Base-by-base conservation (phyloP, 2,329 filamentous ascomycete species). In the Phaeosphaeriaceae sp. region DNA sequence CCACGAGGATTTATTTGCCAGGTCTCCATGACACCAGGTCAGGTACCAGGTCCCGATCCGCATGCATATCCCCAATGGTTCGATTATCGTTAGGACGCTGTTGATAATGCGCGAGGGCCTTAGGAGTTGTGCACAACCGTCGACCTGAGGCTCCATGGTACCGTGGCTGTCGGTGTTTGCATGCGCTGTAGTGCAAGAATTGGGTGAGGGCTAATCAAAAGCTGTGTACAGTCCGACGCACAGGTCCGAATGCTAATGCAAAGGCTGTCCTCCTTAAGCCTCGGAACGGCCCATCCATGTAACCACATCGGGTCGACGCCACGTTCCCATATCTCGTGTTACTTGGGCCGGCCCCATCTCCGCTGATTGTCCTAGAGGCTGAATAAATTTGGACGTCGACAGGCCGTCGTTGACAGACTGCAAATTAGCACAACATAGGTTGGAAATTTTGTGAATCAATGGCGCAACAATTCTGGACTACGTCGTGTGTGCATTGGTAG, bases 31-130 rank as follows among this genome's bases (percentile, higher is more conserved):
- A 22, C 22, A 41, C 33, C 44, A 54, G 24, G 45, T 41, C 44
- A 54, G 45, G 33, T 54, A 54, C 44, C 33, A 40, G 27, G 20
- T 41, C 45, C 52, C 52, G 52, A 48, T 42, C 52, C 21, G 33
- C 33, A 54, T 54, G 52, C 52, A 48, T 54, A 11, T 20, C 41
- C n/a, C 25, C 52, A 48, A 48, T 48, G 48, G 52, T 48, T 13
- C 11, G n/a, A 33, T 54, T 48, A 25, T 48, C 45, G 52, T 48
- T 36, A 41, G 31, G 21, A 42, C 25, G 33, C n/a, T 31, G 31
- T 41, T 41, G 52, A 48, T n/a, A 54, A 48, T 44, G 51, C 52
- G 31, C 19, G 21, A 19, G 21, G 27, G 22, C 20, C 45, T 22
- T 13, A 25, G 42, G 13, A 54, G 19, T 27, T 25, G 45, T 42